These are phyloP conservation scores for Rhodotorula sp. DNA, from an alignment of 1,284 basidiomycete species.

Conservation along the genomic window DNA sequence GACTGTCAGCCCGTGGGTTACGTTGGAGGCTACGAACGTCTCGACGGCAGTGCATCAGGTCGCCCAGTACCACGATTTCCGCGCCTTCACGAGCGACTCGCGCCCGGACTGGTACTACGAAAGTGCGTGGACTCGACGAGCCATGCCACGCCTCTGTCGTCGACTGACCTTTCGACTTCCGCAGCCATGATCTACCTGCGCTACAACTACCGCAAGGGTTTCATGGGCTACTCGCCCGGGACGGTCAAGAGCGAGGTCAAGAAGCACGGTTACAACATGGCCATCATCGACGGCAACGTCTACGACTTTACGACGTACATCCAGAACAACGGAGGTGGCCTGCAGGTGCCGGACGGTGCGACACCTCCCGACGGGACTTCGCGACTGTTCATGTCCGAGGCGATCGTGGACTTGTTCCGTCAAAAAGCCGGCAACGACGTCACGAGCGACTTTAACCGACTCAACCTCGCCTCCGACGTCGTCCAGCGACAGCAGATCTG, in stretches of 20 bases:
- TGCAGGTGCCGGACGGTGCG: slow-evolving; percentile 62
- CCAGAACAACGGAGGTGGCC: slow-evolving; percentile 50
- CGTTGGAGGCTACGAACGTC: slow-evolving; percentile 75
- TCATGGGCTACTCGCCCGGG: slow-evolving; percentile 79
- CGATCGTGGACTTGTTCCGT: slow-evolving; percentile 77
- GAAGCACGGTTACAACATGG: slow-evolving; percentile 55
- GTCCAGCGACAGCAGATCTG: slow-evolving; percentile 78
- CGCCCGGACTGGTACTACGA: slow-evolving; percentile 98
- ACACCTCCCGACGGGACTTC: slow-evolving; percentile 60
- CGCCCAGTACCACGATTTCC: slow-evolving; percentile 91
- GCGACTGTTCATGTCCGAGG: slow-evolving; percentile 70
- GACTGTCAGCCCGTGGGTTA: slow-evolving; percentile 77
- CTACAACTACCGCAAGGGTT: slow-evolving; percentile 81
- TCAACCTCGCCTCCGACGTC: slow-evolving; percentile 65
- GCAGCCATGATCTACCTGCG: slow-evolving; percentile 61
- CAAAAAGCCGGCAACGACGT: slow-evolving; percentile 70
- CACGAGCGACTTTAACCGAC: slow-evolving; percentile 69
- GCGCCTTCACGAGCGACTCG: slow-evolving; percentile 77
- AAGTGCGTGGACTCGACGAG: slow-evolving; percentile 34
- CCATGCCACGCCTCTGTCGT: too few relatives aligned
- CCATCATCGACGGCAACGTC: slow-evolving; percentile 75
- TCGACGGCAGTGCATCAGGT: slow-evolving; percentile 65
- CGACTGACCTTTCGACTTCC: not conserved
- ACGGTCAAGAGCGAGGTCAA: slow-evolving; percentile 71
- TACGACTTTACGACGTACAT: slow-evolving; percentile 88